Conservation (phyloP, 1,139 yeast species). For the Yamadazyma siamensis region DNA sequence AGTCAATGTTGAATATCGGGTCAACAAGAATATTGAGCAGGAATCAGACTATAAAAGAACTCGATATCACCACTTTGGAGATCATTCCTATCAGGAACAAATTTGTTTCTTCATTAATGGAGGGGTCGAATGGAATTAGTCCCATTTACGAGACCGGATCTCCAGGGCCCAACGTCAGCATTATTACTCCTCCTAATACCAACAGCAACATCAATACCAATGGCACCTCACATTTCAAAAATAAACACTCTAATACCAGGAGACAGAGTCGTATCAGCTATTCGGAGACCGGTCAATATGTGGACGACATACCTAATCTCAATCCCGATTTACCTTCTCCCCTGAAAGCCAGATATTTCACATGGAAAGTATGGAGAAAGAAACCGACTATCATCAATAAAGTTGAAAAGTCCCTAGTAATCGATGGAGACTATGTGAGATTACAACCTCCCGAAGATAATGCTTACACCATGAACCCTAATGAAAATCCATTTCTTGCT, state of each 20-base stretch:
- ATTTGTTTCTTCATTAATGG: slow-evolving; percentile 7
- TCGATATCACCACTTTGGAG: slow-evolving; percentile 21
- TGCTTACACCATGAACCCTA: slow-evolving; percentile 49
- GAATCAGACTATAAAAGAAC: slow-evolving; percentile 20
- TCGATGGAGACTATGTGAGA: slow-evolving; percentile 92
- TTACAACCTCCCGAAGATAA: slow-evolving; percentile 72
- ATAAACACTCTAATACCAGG: too few species aligned
- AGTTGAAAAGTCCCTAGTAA: slow-evolving; percentile 78
- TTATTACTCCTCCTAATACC: slow-evolving; percentile 15
- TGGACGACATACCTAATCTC: slow-evolving; percentile 31
- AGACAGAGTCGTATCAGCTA: too few species aligned
- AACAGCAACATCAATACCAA: too few species aligned
- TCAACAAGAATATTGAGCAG: slow-evolving; percentile 12
- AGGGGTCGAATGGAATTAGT: slow-evolving; percentile 5
- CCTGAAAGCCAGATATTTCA: slow-evolving; percentile 40
- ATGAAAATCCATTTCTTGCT: slow-evolving; percentile 27
- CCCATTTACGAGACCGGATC: slow-evolving; percentile 12
- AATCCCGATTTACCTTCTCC: slow-evolving; percentile 27
- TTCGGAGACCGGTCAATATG: too few species aligned
- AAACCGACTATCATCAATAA: slow-evolving; percentile 80
- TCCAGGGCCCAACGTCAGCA: slow-evolving; percentile 7
- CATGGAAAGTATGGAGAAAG: slow-evolving; percentile 82
- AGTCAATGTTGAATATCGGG: slow-evolving; percentile 4
- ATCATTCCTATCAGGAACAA: slow-evolving; percentile 17
- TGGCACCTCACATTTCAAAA: too few species aligned